Evolutionary conservation across 1,139 yeast species (phyloP).

Genomic region (Wickerhamiella infanticola): DNA sequence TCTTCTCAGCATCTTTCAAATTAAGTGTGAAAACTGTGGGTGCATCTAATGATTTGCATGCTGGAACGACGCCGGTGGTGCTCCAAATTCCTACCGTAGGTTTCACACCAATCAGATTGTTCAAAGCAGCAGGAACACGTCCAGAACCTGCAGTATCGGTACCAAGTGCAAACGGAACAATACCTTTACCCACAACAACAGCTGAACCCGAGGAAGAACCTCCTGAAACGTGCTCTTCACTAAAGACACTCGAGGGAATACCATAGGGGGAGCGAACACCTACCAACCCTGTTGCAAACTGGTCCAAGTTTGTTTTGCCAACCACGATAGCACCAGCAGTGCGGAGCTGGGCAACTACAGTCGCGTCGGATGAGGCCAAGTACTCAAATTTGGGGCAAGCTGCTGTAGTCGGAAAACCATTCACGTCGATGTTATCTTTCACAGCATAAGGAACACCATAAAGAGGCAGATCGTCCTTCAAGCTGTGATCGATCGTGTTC

Average conservation of each 20-base stretch:
- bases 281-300: slow-evolving; percentile 91
- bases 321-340: slow-evolving; percentile 78
- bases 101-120: slow-evolving; percentile 79
- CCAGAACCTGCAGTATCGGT: slow-evolving; percentile 99
- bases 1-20: slow-evolving; percentile 66
- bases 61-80: slow-evolving; percentile 87
- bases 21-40: slow-evolving; percentile 71
- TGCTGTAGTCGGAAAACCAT: slow-evolving; percentile 74
- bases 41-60: slow-evolving; percentile 87
- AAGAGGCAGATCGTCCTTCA: slow-evolving; percentile 32
- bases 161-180: slow-evolving; percentile 77
- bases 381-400: slow-evolving; percentile 81
- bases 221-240: slow-evolving; percentile 66
- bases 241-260: slow-evolving; percentile 62
- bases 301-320: slow-evolving; percentile 90
- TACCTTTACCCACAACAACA: slow-evolving; percentile 72
- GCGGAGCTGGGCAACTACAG: slow-evolving; percentile 52
- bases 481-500: slow-evolving; percentile 49
- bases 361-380: slow-evolving; percentile 53
- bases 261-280: slow-evolving; percentile 95
- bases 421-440: slow-evolving; percentile 86
- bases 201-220: slow-evolving; percentile 97
- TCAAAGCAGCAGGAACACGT: slow-evolving; percentile 92
- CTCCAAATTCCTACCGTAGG: slow-evolving; percentile 84
- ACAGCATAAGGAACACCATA: slow-evolving; percentile 93